Percentiles rank a stretch among this genome's conserved stretches.
Evolutionary conservation across 2,329 filamentous ascomycete genomes (phyloP).

Genomic region (Pseudopyrenochaeta lycopersici): DNA sequence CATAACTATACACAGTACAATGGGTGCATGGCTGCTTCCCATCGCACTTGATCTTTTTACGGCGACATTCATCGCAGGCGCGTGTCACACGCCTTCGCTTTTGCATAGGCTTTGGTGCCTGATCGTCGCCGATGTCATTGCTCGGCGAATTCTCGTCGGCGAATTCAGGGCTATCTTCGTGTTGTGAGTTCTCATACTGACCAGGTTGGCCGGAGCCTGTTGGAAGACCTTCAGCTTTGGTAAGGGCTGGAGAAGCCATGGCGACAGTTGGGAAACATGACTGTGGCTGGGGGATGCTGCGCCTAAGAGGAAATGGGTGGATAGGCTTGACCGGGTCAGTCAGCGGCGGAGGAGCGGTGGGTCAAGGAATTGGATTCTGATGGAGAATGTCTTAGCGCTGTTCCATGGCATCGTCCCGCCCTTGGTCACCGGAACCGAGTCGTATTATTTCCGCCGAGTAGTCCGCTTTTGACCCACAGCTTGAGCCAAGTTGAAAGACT

Average conservation of each 20-base stretch:
- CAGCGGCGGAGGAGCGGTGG: conserved; percentile 39
- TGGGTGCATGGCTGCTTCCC: conserved; percentile 74
- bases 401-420: conserved; percentile 40
- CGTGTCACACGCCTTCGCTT: conserved; percentile 55
- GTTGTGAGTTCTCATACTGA: conserved; percentile 36
- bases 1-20: conserved; percentile 98
- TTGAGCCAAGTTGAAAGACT: conserved; percentile 13
- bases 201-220: conserved; percentile 36
- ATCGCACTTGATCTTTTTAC: conserved; percentile 65
- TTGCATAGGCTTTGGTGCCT: conserved; percentile 49
- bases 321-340: conserved; percentile 33
- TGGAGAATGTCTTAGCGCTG: conserved; percentile 40
- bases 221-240: conserved; percentile 41
- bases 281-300: conserved; percentile 43
- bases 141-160: conserved; percentile 43
- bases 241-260: conserved; percentile 48
- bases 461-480: conserved; percentile 30
- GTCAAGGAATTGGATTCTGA: conserved; percentile 41
- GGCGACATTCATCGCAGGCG: conserved; percentile 53
- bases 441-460: conserved; percentile 37
- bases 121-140: conserved; percentile 44
- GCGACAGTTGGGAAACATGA: conserved; percentile 39
- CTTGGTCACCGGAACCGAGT: conserved; percentile 37
- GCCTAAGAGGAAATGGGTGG: conserved; percentile 42
- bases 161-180: conserved; percentile 42